phyloP scores from a whole-genome alignment of 768 basidiomycete species.

The Serendipita vermifera region DNA sequence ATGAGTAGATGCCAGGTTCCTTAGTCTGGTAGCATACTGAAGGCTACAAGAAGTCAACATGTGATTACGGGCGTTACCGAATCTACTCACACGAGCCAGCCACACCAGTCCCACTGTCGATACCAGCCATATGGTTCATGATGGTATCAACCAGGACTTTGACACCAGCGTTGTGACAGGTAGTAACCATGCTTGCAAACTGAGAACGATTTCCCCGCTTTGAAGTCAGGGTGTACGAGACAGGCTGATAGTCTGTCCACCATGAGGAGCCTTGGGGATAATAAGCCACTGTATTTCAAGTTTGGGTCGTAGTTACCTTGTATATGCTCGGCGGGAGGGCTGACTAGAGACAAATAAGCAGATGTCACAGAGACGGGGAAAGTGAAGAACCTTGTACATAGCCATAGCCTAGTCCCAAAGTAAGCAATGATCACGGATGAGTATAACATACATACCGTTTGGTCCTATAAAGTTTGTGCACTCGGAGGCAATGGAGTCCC shows the following conservation, averaged over 20 bases:
- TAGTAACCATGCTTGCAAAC: conserved; percentile 33
- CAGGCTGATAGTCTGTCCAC: conserved; percentile 67
- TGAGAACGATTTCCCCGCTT: conserved; percentile 50
- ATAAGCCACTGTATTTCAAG: too few species aligned
- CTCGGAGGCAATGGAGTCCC: conserved; percentile 43
- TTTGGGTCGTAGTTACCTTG: conserved; percentile 12
- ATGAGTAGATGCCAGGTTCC: neutral
- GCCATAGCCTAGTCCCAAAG: conserved; percentile 30
- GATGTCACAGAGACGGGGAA: neutral
- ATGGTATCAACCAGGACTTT: conserved; percentile 37
- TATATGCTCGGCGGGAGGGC: conserved; percentile 48
- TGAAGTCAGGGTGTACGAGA: conserved; percentile 50
- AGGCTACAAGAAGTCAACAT: conserved; percentile 12
- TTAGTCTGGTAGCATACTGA: neutral
- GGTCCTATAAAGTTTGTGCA: conserved; percentile 55
- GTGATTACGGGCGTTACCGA: too few species aligned
- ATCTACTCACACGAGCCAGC: conserved; percentile 14
- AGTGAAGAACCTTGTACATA: conserved; percentile 44
- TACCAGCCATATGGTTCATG: conserved; percentile 20
- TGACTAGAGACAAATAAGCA: conserved; percentile 20
- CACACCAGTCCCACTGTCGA: conserved; percentile 15
- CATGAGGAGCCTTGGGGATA: conserved; percentile 36
- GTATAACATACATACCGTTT: conserved; percentile 27
- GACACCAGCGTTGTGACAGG: conserved; percentile 45
- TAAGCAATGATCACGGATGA: neutral